Base-by-base conservation (phyloP, 176 grass and related monocot genomes). In the Aegilops tauschii region DNA sequence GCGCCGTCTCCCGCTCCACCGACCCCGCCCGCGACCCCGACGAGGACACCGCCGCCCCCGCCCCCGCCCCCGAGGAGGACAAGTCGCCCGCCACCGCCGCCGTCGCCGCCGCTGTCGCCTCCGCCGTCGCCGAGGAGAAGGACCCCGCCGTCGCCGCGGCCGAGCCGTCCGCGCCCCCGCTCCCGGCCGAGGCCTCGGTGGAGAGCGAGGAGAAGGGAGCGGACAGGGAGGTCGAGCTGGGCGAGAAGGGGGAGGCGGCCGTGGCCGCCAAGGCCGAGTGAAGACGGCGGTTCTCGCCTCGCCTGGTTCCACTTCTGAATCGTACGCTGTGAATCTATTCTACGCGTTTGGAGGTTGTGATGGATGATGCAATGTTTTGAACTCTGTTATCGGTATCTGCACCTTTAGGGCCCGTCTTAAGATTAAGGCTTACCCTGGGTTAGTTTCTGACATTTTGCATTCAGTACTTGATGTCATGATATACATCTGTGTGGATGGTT, bases 11-110 rank as follows among this genome's bases (percentile, higher is more conserved):
- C 84, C 70, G 91, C 59, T 58, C 73, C 77, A 77, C 65, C 78
- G 93, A 95, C 78, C 79, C 91, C 40, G 78, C 87, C 73, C 86
- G 82, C 87, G 93, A 95, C 47, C 87, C 83, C 44, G 88, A 92
- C 84, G 84, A 82, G 39, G 66, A 83, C 44, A 35, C 27, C 39
- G 27, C 34, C 39, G 88, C 63, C 78, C 21, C 78, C 59, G 78
- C 32, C 32, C 32, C 82, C 4, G 88, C 52, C 79, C 14, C 79
- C 61, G 79, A 63, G 23, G 79, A 66, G 4, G 61, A 42, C 18
- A 76, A 79, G 75, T 6, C 37, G 3, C 39, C 81, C 0, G 9
- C 78, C 42, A 21, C 72, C 5, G 37, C 80, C 42, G 58, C 78
- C 3, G 78, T 73, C 4, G 87, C 82, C 18, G 42, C 68, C 16